These are phyloP conservation scores for Scolecobasidium constrictum DNA, from an alignment of 2,329 filamentous ascomycete genomes.

Conservation along the genomic window DNA sequence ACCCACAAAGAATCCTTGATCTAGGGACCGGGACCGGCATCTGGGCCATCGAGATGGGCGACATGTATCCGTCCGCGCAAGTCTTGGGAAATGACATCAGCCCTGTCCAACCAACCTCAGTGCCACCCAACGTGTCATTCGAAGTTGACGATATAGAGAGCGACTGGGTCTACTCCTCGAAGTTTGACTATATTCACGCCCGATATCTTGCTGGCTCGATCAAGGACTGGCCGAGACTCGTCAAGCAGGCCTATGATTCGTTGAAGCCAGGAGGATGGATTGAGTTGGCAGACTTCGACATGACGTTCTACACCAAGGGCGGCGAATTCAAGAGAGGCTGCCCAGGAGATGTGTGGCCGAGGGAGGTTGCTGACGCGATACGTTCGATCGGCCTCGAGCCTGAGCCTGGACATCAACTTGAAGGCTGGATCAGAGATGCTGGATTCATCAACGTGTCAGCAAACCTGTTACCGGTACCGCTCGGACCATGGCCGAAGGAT, in stretches of 20 bases:
- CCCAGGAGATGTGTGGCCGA: background rate
- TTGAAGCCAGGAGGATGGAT: slow-evolving; percentile 39
- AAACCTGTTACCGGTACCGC: slow-evolving; percentile 12
- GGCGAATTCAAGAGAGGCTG: slow-evolving; percentile 16
- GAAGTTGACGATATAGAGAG: slow-evolving; percentile 52
- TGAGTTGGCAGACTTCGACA: slow-evolving; percentile 34
- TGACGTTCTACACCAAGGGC: slow-evolving; percentile 28
- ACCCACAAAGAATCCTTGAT: slow-evolving; percentile 30
- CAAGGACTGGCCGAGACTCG: slow-evolving; percentile 40
- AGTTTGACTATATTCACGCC: slow-evolving; percentile 47
- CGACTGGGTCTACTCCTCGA: slow-evolving; percentile 38
- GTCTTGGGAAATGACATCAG: slow-evolving; percentile 25
- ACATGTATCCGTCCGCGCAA: slow-evolving; percentile 21
- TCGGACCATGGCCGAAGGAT: slow-evolving; percentile 15
- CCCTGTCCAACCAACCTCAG: slow-evolving; percentile 29
- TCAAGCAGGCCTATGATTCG: slow-evolving; percentile 34
- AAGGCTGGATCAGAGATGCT: slow-evolving; percentile 21
- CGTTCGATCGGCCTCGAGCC: slow-evolving; percentile 15
- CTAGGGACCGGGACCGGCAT: slow-evolving; percentile 7
- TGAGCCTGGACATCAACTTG: slow-evolving; percentile 19
- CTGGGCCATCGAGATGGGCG: slow-evolving; percentile 27
- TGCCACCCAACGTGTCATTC: slow-evolving; percentile 51
- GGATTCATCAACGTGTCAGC: slow-evolving; percentile 21
- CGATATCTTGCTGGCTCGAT: slow-evolving; percentile 41
- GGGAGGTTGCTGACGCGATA: slow-evolving; percentile 11